Conservation (phyloP, 1,284 basidiomycete genomes). For the Xanthoconium separans region DNA sequence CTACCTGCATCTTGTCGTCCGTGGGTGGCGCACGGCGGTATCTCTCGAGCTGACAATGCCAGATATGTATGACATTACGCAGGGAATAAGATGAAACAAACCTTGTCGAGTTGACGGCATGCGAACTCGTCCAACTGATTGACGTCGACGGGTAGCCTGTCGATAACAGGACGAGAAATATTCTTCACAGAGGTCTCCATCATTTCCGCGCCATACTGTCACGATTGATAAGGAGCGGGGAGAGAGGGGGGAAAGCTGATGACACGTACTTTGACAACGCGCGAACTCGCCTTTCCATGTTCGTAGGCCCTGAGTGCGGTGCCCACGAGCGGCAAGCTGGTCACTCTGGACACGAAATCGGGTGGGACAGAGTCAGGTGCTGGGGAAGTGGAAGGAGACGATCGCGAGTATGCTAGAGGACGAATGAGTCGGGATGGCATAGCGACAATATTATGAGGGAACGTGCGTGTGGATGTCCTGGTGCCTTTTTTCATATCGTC, state of each 20-base stretch:
- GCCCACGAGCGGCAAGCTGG: slow-evolving; percentile 47
- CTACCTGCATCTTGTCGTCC: slow-evolving; percentile 29
- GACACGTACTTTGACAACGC: slow-evolving; percentile 46
- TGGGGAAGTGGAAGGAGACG: slow-evolving; percentile 16
- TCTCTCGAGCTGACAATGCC: slow-evolving; percentile 44
- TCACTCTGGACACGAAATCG: slow-evolving; percentile 44
- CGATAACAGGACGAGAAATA: slow-evolving; percentile 83
- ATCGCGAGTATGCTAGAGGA: not conserved
- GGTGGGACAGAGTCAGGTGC: slow-evolving; percentile 18
- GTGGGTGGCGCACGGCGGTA: slow-evolving; percentile 45
- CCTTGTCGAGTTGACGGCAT: slow-evolving; percentile 79
- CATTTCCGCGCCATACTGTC: slow-evolving; percentile 85
- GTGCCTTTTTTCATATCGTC: slow-evolving; percentile 37
- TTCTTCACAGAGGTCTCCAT: slow-evolving; percentile 84
- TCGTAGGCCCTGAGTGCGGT: slow-evolving; percentile 51
- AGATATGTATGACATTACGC: not conserved
- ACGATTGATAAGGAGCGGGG: not conserved
- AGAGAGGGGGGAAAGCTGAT: not conserved
- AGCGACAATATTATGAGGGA: not conserved
- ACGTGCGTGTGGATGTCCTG: slow-evolving; percentile 14
- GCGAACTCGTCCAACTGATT: slow-evolving; percentile 87
- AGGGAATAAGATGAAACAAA: slow-evolving; percentile 36
- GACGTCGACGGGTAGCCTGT: slow-evolving; percentile 69
- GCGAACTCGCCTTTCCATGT: slow-evolving; percentile 47
- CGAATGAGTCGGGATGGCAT: not conserved